Conservation (phyloP, 192 early-diverging fungal species). For the Coemansia nantahalensis region DNA sequence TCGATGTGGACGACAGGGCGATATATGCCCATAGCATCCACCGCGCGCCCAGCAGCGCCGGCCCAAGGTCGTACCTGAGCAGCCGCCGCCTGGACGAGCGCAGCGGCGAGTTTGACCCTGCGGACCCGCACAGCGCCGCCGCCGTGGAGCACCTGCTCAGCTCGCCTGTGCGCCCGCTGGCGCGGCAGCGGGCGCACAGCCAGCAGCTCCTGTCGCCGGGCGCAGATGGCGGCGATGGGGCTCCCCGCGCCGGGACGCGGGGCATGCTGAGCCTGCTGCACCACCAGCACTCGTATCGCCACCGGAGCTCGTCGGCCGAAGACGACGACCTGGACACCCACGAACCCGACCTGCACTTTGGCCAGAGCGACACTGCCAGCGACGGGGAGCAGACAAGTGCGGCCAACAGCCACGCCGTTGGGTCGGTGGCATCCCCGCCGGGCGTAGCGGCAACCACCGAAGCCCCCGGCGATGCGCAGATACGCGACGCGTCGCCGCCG, state of each 20-base stretch:
- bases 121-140: too few species aligned
- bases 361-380: constrained; percentile 41
- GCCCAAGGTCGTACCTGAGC: constrained; percentile 13
- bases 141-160: constrained; percentile 35
- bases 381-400: constrained; percentile 21
- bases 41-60: constrained; percentile 11
- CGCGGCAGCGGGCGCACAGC: constrained; percentile 6
- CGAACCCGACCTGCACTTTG: constrained; percentile 51
- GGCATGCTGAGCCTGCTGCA: constrained; percentile 29
- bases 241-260: constrained; percentile 1
- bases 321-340: constrained; percentile 38
- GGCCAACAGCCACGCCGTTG: constrained; percentile 17
- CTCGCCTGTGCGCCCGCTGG: constrained; percentile 33
- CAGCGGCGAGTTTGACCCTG: constrained; percentile 5
- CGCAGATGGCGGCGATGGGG: constrained; percentile 22
- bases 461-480: background rate
- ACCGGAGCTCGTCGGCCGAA: constrained; percentile 32
- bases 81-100: constrained; percentile 10
- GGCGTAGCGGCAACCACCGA: constrained; percentile 22
- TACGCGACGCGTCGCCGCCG: too few species aligned
- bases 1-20: constrained; percentile 16
- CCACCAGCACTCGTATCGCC: constrained; percentile 11
- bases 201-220: constrained; percentile 12
- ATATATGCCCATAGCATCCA: constrained; percentile 3
- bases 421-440: constrained; percentile 16